A percentile compares a stretch with the other conserved stretches of the same genome.
Evolutionary conservation across 78 protist species (phyloP).

Genomic region (Mastigamoeba balamuthi): DNA sequence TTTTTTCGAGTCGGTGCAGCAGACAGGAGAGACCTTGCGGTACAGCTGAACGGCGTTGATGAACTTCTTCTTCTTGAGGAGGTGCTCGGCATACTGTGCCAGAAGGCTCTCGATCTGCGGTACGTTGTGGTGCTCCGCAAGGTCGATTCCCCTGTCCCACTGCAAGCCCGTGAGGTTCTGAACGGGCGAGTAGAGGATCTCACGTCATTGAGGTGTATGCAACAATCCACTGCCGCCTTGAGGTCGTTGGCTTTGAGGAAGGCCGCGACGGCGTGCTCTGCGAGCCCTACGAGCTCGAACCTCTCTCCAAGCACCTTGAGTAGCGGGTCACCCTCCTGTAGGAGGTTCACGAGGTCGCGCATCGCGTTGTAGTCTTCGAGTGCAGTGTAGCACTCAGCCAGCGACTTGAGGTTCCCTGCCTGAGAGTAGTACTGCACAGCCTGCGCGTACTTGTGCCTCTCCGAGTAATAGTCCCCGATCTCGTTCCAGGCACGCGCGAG

Average conservation of each 20-base stretch:
- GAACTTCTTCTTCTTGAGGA: slow-evolving; percentile 16
- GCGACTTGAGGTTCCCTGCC: slow-evolving; percentile 3
- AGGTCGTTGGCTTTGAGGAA: slow-evolving; percentile 27
- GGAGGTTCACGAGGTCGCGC: neutral
- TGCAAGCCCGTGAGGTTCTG: neutral
- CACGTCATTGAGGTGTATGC: slow-evolving; percentile 41
- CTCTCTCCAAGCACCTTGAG: slow-evolving; percentile 14
- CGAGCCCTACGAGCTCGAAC: slow-evolving; percentile 50
- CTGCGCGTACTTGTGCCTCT: slow-evolving; percentile 38
- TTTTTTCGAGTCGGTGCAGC: too few species aligned
- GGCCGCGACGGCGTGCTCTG: slow-evolving; percentile 42
- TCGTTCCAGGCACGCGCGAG: slow-evolving; percentile 20
- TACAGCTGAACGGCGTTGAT: slow-evolving; percentile 67
- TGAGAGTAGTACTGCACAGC: slow-evolving; percentile 43
- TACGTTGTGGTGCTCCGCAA: slow-evolving; percentile 54
- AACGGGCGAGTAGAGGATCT: neutral
- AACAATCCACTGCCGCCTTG: slow-evolving; percentile 50
- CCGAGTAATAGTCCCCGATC: slow-evolving; percentile 68
- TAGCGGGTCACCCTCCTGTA: slow-evolving; percentile 11
- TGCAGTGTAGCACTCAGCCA: slow-evolving; percentile 12
- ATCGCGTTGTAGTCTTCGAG: slow-evolving; percentile 23
- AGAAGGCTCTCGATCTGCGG: slow-evolving; percentile 22
- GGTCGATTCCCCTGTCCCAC: slow-evolving; percentile 51
- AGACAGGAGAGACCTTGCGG: slow-evolving; percentile 19
- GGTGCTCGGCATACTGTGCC: slow-evolving; percentile 50